These are phyloP conservation scores for Chloropicon primus DNA, from an alignment of 139 green algal species.

Conservation along the genomic window DNA sequence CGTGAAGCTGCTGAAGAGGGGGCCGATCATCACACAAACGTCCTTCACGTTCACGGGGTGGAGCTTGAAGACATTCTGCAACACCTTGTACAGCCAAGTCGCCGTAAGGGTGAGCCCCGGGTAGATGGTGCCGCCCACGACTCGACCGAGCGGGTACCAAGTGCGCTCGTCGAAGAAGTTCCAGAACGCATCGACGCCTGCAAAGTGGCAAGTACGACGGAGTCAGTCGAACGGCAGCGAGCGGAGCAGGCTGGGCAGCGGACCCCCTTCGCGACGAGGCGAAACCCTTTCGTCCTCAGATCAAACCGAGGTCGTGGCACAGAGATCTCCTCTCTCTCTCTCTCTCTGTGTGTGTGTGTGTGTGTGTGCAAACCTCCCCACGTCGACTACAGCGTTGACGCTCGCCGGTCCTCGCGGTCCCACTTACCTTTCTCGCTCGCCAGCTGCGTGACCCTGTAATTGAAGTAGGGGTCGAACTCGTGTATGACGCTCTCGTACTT, in stretches of 20 bases:
- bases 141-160: slow-evolving; percentile 77
- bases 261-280: too few species aligned
- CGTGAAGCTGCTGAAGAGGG: neutral
- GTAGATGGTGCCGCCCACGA: slow-evolving; percentile 79
- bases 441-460: slow-evolving; percentile 45
- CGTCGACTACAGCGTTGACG: too few species aligned
- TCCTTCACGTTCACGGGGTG: slow-evolving; percentile 79
- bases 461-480: slow-evolving; percentile 77
- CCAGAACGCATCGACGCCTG: slow-evolving; percentile 74
- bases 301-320: too few species aligned
- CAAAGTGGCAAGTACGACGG: slow-evolving; percentile 67
- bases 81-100: slow-evolving; percentile 40
- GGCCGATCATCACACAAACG: slow-evolving; percentile 24
- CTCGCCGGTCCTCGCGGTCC: too few species aligned
- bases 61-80: slow-evolving; percentile 69
- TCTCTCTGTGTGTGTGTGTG: too few species aligned
- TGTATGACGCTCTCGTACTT: slow-evolving; percentile 90
- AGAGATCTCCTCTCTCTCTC: too few species aligned
- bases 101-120: slow-evolving; percentile 87
- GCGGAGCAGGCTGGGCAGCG: too few species aligned
- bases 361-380: too few species aligned
- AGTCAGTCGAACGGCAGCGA: neutral
- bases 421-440: neutral
- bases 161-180: slow-evolving; percentile 78
- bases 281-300: too few species aligned